These are phyloP conservation scores for Xylaria nigripes DNA, from an alignment of 495 filamentous ascomycete species.

Conservation along the genomic window DNA sequence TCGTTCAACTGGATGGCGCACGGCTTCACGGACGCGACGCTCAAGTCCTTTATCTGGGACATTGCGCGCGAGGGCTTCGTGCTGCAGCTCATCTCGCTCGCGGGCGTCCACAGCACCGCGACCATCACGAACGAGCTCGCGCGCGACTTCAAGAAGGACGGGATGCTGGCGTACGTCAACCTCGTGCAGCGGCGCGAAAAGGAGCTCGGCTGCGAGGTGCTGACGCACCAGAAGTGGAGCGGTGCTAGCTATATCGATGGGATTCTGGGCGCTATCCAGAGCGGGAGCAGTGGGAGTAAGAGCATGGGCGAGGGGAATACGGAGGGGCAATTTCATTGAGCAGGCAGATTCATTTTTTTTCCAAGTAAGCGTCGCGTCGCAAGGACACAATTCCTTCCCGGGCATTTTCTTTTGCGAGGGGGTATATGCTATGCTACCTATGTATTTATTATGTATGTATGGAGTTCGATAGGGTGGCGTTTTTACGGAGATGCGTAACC, in stretches of 20 bases:
- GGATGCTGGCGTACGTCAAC: constrained; percentile 93
- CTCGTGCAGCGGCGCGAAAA: constrained; percentile 83
- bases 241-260: constrained; percentile 89
- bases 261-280: constrained; percentile 85
- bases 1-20: constrained; percentile 98
- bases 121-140: constrained; percentile 82
- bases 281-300: constrained; percentile 73
- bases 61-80: constrained; percentile 89
- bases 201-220: constrained; percentile 84
- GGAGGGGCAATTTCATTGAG: constrained; percentile 50
- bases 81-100: constrained; percentile 84
- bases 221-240: constrained; percentile 98
- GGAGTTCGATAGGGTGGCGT: no score
- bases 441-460: no score
- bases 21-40: constrained; percentile 69
- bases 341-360: no score
- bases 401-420: no score
- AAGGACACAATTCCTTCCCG: no score
- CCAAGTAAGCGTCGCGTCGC: no score
- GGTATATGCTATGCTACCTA: no score
- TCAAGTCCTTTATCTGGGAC: constrained; percentile 93
- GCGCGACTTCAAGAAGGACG: constrained; percentile 72
- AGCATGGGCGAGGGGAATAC: constrained; percentile 82
- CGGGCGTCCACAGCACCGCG: constrained; percentile 82
- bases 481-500: no score